Evolutionary conservation across 2,329 filamentous ascomycete genomes (phyloP).

Genomic region (Monosporascus sp.): DNA sequence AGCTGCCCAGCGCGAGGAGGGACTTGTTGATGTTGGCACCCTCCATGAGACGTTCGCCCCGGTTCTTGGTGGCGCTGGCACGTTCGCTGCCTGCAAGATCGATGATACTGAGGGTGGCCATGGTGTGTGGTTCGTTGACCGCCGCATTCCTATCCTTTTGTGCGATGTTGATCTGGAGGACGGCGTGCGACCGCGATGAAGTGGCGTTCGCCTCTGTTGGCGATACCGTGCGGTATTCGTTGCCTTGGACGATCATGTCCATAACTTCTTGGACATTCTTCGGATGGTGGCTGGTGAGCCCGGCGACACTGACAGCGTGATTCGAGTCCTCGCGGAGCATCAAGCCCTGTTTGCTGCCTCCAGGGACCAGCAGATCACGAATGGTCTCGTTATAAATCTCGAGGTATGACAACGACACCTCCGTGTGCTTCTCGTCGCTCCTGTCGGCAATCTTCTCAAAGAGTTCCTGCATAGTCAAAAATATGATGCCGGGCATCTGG

Average conservation of each 20-base stretch:
- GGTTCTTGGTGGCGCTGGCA: slow-evolving; percentile 93
- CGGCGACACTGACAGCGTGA: slow-evolving; percentile 84
- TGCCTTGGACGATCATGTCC: slow-evolving; percentile 97
- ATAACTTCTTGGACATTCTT: slow-evolving; percentile 93
- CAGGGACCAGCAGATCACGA: slow-evolving; percentile 84
- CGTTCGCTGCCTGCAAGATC: slow-evolving; percentile 94
- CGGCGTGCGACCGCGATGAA: slow-evolving; percentile 93
- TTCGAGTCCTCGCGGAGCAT: slow-evolving; percentile 95
- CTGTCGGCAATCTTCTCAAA: slow-evolving; percentile 93
- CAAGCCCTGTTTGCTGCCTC: slow-evolving; percentile 74
- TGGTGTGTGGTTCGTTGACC: slow-evolving; percentile 91
- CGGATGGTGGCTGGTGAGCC: slow-evolving; percentile 85
- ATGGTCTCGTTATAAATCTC: slow-evolving; percentile 99
- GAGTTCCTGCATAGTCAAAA: slow-evolving; percentile 96
- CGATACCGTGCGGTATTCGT: slow-evolving; percentile 91
- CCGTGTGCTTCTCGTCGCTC: slow-evolving; percentile 79
- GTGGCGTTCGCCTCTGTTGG: slow-evolving; percentile 96
- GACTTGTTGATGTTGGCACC: slow-evolving; percentile 99
- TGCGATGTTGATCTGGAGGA: slow-evolving; percentile 93
- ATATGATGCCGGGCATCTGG: slow-evolving; percentile 94
- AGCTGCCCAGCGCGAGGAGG: slow-evolving; percentile 86
- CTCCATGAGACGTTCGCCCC: slow-evolving; percentile 84
- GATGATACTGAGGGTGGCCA: slow-evolving; percentile 97
- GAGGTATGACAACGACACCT: slow-evolving; percentile 88
- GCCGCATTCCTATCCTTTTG: slow-evolving; percentile 91